These are phyloP conservation scores for Penicillium parvum DNA, from an alignment of 495 filamentous ascomycete species.

Conservation along the genomic window DNA sequence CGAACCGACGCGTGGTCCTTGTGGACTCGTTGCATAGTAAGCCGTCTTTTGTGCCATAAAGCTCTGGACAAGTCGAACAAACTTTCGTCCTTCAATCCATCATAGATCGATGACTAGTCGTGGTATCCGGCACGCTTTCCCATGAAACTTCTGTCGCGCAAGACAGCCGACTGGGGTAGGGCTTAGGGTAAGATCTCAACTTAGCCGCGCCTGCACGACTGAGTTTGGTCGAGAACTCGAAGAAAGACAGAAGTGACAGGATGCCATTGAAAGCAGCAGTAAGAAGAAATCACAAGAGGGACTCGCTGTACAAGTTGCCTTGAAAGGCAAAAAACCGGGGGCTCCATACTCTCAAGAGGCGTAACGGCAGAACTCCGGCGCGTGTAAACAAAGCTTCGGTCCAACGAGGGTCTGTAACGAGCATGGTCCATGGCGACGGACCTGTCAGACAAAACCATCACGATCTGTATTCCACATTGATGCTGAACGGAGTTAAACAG, in stretches of 20 bases:
- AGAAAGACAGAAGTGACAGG: slow-evolving; percentile 11
- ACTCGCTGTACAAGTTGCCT: slow-evolving; percentile 34
- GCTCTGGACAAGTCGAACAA: slow-evolving; percentile 38
- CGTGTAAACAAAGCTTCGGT: slow-evolving; percentile 20
- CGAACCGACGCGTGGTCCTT: slow-evolving; percentile 43
- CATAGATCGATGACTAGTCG: slow-evolving; percentile 29
- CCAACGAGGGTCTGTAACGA: slow-evolving; percentile 14
- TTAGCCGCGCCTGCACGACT: slow-evolving; percentile 1
- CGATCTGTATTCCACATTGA: not conserved
- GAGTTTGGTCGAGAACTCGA: not conserved
- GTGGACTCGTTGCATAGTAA: slow-evolving; percentile 38
- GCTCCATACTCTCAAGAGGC: slow-evolving; percentile 16
- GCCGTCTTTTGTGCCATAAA: slow-evolving; percentile 37
- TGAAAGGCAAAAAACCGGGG: slow-evolving; percentile 26
- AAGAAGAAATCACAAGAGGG: slow-evolving; percentile 26
- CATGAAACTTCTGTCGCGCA: slow-evolving; percentile 33
- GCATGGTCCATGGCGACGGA: slow-evolving; percentile 10
- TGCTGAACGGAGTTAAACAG: slow-evolving; percentile 14
- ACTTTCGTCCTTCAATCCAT: slow-evolving; percentile 32
- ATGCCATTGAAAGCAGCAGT: not conserved
- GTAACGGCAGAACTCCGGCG: slow-evolving; percentile 11
- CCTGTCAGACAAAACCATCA: not conserved
- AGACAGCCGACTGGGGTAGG: slow-evolving; percentile 30
- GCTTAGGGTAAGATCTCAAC: slow-evolving; percentile 43
- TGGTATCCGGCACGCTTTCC: slow-evolving; percentile 34